Evolutionary conservation across 768 basidiomycete genomes (phyloP).

Genomic region (Tylopilus vinaceipallidus): DNA sequence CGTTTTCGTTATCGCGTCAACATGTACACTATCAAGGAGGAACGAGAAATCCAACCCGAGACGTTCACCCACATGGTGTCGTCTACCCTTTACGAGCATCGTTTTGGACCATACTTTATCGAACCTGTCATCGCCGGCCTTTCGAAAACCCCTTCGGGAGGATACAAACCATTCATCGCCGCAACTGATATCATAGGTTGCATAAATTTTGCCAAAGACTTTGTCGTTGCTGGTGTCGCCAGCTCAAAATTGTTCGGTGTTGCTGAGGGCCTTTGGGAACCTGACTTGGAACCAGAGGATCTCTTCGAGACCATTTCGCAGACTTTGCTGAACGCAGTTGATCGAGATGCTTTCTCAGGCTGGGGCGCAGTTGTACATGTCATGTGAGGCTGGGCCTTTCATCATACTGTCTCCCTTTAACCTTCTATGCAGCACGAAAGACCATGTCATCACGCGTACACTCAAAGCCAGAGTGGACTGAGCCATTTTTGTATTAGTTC

Average conservation of each 20-base stretch:
- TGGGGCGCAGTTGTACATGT: conserved; percentile 97
- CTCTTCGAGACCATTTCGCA: conserved; percentile 98
- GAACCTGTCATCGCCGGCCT: conserved; percentile 96
- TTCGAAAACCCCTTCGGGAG: conserved; percentile 67
- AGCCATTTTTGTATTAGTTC: conserved; percentile 15
- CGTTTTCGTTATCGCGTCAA: conserved; percentile 92
- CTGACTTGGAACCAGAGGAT: conserved; percentile 93
- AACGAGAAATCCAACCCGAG: conserved; percentile 93
- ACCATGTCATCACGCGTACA: conserved; percentile 77
- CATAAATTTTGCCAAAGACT: conserved; percentile 93
- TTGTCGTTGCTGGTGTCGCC: conserved; percentile 94
- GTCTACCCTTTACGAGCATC: conserved; percentile 91
- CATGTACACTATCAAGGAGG: conserved; percentile 99
- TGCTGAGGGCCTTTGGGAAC: conserved; percentile 98
- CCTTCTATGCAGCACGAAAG: conserved; percentile 54
- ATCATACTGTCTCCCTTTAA: conserved; percentile 7
- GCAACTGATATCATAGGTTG: conserved; percentile 93
- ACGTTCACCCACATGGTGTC: conserved; percentile 95
- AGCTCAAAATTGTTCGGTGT: conserved; percentile 92
- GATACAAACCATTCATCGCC: conserved; percentile 88
- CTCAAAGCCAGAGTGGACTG: conserved; percentile 93
- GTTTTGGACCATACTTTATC: conserved; percentile 95
- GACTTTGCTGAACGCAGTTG: conserved; percentile 90
- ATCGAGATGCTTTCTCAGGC: conserved; percentile 94
- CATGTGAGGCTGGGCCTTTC: conserved; percentile 59